These are phyloP conservation scores for Pilaira anomala DNA, from an alignment of 192 early-diverging fungal genomes.

Conservation along the genomic window DNA sequence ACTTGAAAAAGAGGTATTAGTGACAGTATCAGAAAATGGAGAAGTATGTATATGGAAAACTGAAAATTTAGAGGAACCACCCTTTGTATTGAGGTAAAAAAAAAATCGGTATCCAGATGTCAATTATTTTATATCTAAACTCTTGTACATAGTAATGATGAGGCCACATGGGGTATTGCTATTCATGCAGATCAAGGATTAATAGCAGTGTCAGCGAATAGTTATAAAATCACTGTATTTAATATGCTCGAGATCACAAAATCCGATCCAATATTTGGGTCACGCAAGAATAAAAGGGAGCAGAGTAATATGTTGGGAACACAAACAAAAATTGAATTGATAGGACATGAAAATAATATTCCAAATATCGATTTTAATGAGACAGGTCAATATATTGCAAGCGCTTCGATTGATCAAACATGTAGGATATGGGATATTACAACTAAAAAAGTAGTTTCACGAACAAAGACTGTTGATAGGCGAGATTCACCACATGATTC, in stretches of 20 bases:
- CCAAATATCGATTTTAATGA: slow-evolving; percentile 53
- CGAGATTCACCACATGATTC: slow-evolving; percentile 16
- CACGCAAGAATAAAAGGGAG: neutral
- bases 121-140: neutral
- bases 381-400: slow-evolving; percentile 54
- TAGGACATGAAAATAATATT: slow-evolving; percentile 61
- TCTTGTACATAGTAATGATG: slow-evolving; percentile 26
- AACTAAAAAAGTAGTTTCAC: slow-evolving; percentile 30
- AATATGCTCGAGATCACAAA: slow-evolving; percentile 21
- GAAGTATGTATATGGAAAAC: slow-evolving; percentile 54
- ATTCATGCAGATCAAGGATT: slow-evolving; percentile 48
- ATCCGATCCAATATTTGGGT: neutral
- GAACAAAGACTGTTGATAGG: slow-evolving; percentile 29
- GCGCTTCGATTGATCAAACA: slow-evolving; percentile 50
- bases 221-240: slow-evolving; percentile 43
- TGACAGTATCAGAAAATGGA: slow-evolving; percentile 50
- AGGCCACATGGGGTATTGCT: slow-evolving; percentile 59
- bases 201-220: slow-evolving; percentile 55
- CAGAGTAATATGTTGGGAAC: slow-evolving; percentile 15
- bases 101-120: neutral
- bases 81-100: slow-evolving; percentile 42
- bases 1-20: slow-evolving; percentile 52
- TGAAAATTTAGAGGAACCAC: slow-evolving; percentile 34
- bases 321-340: slow-evolving; percentile 28
- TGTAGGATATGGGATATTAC: slow-evolving; percentile 51